Conservation (phyloP, 2,329 filamentous ascomycete genomes). For the Coniochaeta prunicola region DNA sequence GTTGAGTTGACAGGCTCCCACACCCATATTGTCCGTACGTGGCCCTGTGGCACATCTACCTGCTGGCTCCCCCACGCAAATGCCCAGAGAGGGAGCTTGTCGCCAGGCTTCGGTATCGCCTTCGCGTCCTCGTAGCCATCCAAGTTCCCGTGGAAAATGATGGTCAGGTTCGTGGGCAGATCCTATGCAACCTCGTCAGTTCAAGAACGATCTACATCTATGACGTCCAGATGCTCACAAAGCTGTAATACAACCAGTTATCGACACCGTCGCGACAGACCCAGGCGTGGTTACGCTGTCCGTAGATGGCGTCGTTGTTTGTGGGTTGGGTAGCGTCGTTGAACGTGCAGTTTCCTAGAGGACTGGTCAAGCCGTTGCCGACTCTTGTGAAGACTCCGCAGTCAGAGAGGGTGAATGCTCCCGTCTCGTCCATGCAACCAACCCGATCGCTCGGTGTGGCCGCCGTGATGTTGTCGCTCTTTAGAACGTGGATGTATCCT, state of each 20-base stretch:
- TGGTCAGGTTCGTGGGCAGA: background rate
- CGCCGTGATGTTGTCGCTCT: background rate
- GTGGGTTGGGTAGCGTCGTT: background rate
- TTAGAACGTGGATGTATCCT: background rate
- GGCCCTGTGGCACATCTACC: background rate
- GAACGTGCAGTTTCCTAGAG: background rate
- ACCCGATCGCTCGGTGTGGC: background rate
- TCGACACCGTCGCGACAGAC: background rate
- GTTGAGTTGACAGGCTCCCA: background rate
- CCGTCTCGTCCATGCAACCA: background rate
- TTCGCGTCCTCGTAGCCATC: background rate
- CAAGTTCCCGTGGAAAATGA: background rate
- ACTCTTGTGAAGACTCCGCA: background rate
- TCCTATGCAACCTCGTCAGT: background rate
- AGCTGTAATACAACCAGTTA: background rate
- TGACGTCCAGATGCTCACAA: background rate
- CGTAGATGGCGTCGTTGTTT: background rate
- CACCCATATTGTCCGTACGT: background rate
- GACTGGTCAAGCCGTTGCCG: background rate
- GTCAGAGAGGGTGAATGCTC: background rate
- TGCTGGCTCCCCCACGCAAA: constrained; percentile 1
- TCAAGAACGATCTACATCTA: background rate
- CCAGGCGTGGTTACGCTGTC: background rate
- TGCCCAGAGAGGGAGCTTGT: background rate
- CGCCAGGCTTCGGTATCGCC: background rate